These are phyloP conservation scores for Edaphochlamys debaryana DNA, from an alignment of 139 green algal species.

Conservation along the genomic window DNA sequence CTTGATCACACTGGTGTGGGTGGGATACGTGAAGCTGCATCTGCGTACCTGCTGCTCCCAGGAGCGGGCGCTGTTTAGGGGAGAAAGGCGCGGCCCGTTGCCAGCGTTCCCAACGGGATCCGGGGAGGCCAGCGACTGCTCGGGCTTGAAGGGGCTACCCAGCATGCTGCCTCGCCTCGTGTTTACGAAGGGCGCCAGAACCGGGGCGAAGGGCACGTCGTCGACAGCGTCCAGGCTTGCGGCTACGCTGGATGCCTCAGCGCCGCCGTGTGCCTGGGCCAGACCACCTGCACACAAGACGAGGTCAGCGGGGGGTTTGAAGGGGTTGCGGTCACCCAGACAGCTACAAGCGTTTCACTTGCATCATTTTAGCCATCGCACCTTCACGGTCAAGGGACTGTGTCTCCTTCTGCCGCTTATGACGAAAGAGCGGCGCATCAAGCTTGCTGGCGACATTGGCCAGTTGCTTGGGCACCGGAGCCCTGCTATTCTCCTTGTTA, in stretches of 20 bases:
- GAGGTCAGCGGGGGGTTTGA: neutral
- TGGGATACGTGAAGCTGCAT: neutral
- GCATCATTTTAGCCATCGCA: neutral
- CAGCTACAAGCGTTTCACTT: neutral
- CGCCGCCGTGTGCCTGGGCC: no score
- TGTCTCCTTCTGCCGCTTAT: neutral
- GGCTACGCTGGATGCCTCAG: no score
- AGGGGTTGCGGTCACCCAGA: neutral
- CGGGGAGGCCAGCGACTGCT: neutral
- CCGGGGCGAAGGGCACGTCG: neutral
- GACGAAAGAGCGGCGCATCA: neutral
- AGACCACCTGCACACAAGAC: no score
- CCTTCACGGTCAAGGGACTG: neutral
- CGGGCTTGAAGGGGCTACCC: no score
- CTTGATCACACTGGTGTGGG: neutral
- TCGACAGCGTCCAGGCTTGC: neutral
- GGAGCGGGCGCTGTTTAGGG: neutral
- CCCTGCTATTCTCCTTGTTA: slow-evolving; percentile 27
- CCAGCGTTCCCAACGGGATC: neutral
- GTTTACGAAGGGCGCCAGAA: neutral
- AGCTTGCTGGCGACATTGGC: neutral
- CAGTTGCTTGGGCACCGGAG: neutral
- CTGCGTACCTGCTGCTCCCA: neutral
- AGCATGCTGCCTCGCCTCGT: neutral
- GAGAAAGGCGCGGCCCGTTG: neutral